Base-by-base conservation (phyloP, 2,329 filamentous ascomycete genomes). In the Cryoendolithus antarcticus region DNA sequence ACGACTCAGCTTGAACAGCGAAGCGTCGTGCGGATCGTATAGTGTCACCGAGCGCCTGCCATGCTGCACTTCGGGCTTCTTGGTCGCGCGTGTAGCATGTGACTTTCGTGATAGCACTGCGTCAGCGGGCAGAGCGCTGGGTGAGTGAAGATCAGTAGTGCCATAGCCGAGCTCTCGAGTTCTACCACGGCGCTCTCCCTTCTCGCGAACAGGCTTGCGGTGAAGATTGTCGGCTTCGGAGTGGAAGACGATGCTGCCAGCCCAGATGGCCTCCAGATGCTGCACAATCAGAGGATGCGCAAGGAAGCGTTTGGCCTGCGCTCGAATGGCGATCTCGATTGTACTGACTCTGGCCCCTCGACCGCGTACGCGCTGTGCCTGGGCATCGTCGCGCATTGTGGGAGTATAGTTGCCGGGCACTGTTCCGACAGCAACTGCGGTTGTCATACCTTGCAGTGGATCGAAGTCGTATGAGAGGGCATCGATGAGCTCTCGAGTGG, bases 191-290 rank as follows among this genome's bases (percentile, higher is more conserved):
- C 42, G 40, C 40, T 52, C 55, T 27, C 24, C 24, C 6, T 15
- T 11, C 11, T 15, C 31, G 28, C 38, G 38, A 5, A 29, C 24
- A 24, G 67, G 70, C 35, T 63, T 62, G 32, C 86, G 78, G 58
- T 95, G 89, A 15, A 95, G 65, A 47, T 75, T 82, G 58, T 95
- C 88, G 4, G 86, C 85, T 9, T 81, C 77, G 2, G 86, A 91
- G 61, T 94, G 86, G 55, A 96, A 95, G 48, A 91, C 86, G 48
- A 96, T 91, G 11, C 83, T 89, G 21, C 89, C 89, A 12, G 86
- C 89, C 89, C 89, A 96, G 45, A 96, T 94, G 33, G 86, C 88
- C 60, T 95, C 86, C n/a, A 96, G 70, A 56, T 95, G 88, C 59
- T 93, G 86, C 6, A 95, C 82, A 1, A 95, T 86, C 3, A 95